phyloP scores from a whole-genome alignment of 73 alveolate genomes.

The Stentor coeruleus region DNA sequence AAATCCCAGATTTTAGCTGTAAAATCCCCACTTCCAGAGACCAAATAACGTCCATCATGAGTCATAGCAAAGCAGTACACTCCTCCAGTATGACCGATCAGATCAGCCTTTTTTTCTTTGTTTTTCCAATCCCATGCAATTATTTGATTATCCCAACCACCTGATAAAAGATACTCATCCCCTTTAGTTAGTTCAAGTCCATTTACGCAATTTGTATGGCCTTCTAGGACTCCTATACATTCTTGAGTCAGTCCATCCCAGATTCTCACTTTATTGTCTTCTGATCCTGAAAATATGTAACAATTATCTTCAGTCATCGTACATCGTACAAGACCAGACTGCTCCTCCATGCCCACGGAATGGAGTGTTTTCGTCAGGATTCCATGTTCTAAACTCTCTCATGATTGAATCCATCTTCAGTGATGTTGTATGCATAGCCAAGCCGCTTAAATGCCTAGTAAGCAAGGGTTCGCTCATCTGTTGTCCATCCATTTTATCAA shows the following conservation, averaged over 20 bases:
- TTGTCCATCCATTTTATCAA: too few species aligned
- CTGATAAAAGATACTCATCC: background rate
- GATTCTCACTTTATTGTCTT: background rate
- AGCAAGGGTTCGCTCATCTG: too few species aligned
- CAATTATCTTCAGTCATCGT: background rate
- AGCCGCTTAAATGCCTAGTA: too few species aligned
- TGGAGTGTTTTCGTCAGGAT: background rate
- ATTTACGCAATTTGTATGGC: background rate
- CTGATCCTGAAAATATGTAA: conserved; percentile 1
- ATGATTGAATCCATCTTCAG: background rate
- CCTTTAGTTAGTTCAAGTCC: background rate
- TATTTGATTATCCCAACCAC: background rate
- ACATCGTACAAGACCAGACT: background rate
- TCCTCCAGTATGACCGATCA: background rate
- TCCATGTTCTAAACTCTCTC: background rate
- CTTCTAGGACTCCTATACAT: background rate
- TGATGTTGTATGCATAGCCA: too few species aligned
- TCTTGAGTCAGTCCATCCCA: background rate
- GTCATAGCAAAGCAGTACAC: background rate
- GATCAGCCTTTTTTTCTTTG: background rate
- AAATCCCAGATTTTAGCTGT: background rate
- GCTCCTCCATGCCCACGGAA: background rate
- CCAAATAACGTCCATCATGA: background rate
- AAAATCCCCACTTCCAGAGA: background rate
- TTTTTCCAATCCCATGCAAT: background rate